Evolutionary conservation across 371 early-diverging fungal genomes (phyloP).

Genomic region (Smittium mucronatum): DNA sequence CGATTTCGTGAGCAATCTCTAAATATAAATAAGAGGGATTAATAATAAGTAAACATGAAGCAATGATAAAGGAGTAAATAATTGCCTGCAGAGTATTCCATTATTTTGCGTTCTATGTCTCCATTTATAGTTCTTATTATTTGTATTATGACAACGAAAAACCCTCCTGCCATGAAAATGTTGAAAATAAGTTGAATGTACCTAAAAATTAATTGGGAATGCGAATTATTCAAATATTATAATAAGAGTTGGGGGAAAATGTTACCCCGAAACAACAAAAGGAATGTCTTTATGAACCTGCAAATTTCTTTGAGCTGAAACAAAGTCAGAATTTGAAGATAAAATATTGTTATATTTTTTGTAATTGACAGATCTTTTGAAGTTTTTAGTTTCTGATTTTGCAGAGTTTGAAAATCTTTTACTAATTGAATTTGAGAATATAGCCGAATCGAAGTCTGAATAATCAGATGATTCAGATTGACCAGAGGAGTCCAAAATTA

Average conservation of each 20-base stretch:
- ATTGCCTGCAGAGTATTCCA: conserved; percentile 41
- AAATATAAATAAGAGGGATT: not conserved
- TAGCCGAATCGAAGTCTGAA: not conserved
- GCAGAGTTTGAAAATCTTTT: not conserved
- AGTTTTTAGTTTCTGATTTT: conserved; percentile 5
- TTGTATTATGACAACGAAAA: conserved; percentile 42
- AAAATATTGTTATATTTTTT: conserved; percentile 9
- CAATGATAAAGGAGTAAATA: conserved; percentile 16
- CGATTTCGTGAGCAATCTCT: conserved; percentile 49
- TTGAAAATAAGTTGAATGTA: conserved; percentile 52
- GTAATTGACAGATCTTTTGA: conserved; percentile 14
- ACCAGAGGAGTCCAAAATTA: not conserved
- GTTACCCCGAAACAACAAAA: conserved; percentile 22
- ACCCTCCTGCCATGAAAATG: conserved; percentile 35
- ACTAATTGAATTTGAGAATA: too few relatives aligned
- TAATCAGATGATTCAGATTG: not conserved
- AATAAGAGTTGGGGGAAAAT: not conserved
- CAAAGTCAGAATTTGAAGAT: not conserved
- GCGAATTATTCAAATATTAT: not conserved
- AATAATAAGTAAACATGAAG: not conserved
- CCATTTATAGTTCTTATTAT: conserved; percentile 45
- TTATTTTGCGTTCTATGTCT: conserved; percentile 52
- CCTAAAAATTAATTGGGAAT: conserved; percentile 13
- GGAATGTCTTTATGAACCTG: conserved; percentile 34
- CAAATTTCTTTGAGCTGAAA: conserved; percentile 11